Conservation (phyloP, 75 land plant species). For the Selaginella moellendorffii region DNA sequence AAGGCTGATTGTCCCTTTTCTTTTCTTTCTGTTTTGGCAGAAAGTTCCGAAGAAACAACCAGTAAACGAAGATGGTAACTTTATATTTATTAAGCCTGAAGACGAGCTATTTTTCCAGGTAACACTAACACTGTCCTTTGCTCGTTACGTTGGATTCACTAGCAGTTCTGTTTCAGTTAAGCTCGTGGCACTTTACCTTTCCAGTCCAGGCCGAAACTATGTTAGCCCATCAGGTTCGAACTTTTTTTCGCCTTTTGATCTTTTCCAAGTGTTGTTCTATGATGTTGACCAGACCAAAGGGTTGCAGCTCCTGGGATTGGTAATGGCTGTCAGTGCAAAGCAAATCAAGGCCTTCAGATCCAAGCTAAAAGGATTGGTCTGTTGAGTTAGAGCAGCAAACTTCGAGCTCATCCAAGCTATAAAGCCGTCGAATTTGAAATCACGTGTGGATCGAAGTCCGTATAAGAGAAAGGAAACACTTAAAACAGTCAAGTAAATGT, state of each 20-base stretch:
- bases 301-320: constrained; percentile 44
- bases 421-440: too few species aligned
- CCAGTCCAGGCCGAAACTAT: constrained; percentile 31
- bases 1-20: constrained; percentile 7
- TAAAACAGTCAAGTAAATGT: too few species aligned
- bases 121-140: constrained; percentile 2
- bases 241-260: neutral
- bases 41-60: constrained; percentile 2
- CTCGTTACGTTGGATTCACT: neutral
- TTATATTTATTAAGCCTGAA: constrained; percentile 63
- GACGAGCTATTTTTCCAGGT: constrained; percentile 88
- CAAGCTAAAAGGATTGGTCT: constrained; percentile 8
- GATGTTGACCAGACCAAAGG: constrained; percentile 41
- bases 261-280: neutral
- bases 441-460: too few species aligned
- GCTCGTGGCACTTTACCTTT: constrained; percentile 65
- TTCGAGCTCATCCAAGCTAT: too few species aligned
- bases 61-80: constrained; percentile 12
- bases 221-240: constrained; percentile 45
- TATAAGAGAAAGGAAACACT: too few species aligned
- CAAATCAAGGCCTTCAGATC: constrained; percentile 13
- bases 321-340: constrained; percentile 55
- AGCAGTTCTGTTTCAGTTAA: constrained; percentile 31
- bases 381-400: too few species aligned
- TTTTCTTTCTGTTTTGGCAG: constrained; percentile 2